These are phyloP conservation scores for Aspergillus sclerotioniger DNA, from an alignment of 495 filamentous ascomycete species.

Conservation along the genomic window DNA sequence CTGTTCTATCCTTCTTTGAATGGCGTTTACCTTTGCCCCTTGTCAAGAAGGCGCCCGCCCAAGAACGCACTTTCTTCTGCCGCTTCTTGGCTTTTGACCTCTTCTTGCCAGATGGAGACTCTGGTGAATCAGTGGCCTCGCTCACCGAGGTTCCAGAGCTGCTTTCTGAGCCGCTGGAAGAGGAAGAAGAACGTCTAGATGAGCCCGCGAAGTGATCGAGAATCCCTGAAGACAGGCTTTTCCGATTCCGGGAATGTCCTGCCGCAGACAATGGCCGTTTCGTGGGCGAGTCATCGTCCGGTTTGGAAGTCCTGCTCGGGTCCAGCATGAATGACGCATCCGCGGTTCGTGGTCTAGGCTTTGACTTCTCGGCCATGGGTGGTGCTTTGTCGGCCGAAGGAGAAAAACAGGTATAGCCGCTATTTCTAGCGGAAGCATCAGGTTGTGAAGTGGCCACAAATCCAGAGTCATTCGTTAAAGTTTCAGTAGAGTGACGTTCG, in stretches of 20 bases:
- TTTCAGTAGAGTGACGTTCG: conserved; percentile 68
- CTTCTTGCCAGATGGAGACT: conserved; percentile 25
- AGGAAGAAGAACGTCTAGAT: conserved; percentile 31
- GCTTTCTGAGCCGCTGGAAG: conserved; percentile 18
- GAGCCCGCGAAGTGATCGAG: conserved; percentile 30
- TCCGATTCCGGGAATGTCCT: conserved; percentile 36
- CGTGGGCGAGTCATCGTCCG: conserved; percentile 17
- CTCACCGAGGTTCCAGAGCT: conserved; percentile 32
- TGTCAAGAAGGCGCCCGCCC: conserved; percentile 75
- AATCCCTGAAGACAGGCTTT: conserved; percentile 34
- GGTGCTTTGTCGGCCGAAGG: conserved; percentile 61
- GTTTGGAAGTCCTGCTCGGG: conserved; percentile 16
- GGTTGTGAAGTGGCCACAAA: conserved; percentile 56
- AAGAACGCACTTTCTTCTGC: conserved; percentile 76
- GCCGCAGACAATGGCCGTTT: conserved; percentile 40
- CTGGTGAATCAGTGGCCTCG: conserved; percentile 18
- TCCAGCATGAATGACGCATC: conserved; percentile 48
- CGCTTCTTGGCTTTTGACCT: conserved; percentile 59
- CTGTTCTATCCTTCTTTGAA: conserved; percentile 29
- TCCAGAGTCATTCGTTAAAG: conserved; percentile 72
- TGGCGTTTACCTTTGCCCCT: conserved; percentile 57
- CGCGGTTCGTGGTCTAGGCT: conserved; percentile 50
- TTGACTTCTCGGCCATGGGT: conserved; percentile 45
- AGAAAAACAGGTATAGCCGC: conserved; percentile 53
- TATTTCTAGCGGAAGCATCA: conserved; percentile 25